Conservation (phyloP, 1,139 yeast species). For the Kazachstania sp. region DNA sequence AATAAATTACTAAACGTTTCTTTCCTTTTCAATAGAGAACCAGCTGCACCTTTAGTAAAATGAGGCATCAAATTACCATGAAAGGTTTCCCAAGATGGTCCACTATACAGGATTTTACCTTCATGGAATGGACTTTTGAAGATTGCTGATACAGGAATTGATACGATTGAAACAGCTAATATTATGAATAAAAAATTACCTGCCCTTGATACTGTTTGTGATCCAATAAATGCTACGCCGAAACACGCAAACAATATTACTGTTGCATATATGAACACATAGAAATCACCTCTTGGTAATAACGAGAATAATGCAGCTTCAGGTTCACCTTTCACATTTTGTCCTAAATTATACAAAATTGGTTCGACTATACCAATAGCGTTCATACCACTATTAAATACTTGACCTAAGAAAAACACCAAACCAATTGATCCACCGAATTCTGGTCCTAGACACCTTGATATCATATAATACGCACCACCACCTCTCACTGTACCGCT, state of each 20-base stretch:
- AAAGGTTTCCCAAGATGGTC: constrained; percentile 61
- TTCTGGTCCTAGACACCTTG: constrained; percentile 72
- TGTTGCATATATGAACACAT: constrained; percentile 56
- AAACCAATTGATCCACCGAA: constrained; percentile 80
- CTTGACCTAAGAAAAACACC: constrained; percentile 69
- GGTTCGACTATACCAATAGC: constrained; percentile 79
- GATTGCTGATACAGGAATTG: constrained; percentile 72
- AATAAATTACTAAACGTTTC: constrained; percentile 79
- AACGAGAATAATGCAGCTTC: constrained; percentile 49
- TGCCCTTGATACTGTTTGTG: constrained; percentile 73
- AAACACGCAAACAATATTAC: constrained; percentile 63
- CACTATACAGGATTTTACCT: constrained; percentile 52
- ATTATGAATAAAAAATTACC: constrained; percentile 68
- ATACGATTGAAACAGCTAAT: constrained; percentile 62
- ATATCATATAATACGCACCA: constrained; percentile 77
- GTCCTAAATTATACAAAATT: constrained; percentile 51
- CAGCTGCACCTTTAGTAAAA: constrained; percentile 87
- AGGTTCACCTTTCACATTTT: constrained; percentile 15
- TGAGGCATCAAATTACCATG: constrained; percentile 61
- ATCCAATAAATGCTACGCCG: constrained; percentile 71
- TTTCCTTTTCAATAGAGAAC: constrained; percentile 55
- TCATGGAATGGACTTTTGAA: constrained; percentile 50
- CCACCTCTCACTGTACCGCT: constrained; percentile 81
- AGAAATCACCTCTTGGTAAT: constrained; percentile 51
- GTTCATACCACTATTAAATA: constrained; percentile 64